These are phyloP conservation scores for Leccinum solheimii DNA, from an alignment of 1,284 basidiomycete genomes.

Conservation along the genomic window DNA sequence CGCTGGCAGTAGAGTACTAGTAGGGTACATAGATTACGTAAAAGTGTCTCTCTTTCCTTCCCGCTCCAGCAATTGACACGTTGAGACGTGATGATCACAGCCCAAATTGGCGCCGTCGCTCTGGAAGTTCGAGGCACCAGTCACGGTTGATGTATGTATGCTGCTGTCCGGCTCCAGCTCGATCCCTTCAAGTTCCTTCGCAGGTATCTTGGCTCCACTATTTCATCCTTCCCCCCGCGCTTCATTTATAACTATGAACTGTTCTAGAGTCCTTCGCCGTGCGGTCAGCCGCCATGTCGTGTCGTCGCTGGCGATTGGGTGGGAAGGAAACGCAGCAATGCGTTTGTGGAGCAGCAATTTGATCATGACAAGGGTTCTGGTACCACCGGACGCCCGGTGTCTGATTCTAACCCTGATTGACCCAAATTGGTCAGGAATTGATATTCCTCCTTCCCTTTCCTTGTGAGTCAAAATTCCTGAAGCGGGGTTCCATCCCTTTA, in stretches of 20 bases:
- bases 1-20: background rate
- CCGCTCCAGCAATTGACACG: background rate
- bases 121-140: background rate
- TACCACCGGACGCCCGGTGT: background rate
- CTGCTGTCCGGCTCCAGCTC: background rate
- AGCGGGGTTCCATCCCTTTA: slow-evolving; percentile 2
- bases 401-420: slow-evolving; percentile 8
- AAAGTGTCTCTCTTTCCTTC: background rate
- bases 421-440: slow-evolving; percentile 1
- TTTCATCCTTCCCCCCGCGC: no score
- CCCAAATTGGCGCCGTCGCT: background rate
- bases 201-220: background rate
- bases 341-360: slow-evolving; percentile 8
- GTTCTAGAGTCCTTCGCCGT: background rate
- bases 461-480: background rate
- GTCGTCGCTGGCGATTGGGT: background rate
- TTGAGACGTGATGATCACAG: background rate
- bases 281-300: background rate
- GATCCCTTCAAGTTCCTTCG: background rate
- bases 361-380: slow-evolving; percentile 1
- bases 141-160: background rate
- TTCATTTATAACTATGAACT: background rate
- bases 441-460: background rate
- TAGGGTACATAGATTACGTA: background rate
- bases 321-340: background rate